These are phyloP conservation scores for Periconia macrospinosa DNA, from an alignment of 2,329 filamentous ascomycete genomes.

Conservation along the genomic window DNA sequence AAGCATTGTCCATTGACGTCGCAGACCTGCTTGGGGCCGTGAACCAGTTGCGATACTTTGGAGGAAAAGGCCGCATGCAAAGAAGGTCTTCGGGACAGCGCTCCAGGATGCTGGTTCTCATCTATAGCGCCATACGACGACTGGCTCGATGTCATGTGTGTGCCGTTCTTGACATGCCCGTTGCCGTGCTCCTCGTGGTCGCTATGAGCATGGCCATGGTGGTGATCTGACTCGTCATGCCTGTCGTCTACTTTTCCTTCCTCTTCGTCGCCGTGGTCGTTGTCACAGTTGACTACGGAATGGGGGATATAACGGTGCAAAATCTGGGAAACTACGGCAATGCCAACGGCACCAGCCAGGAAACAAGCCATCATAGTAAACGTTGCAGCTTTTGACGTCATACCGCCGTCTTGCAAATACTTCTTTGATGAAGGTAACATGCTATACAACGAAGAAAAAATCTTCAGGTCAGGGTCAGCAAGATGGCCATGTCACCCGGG, in stretches of 20 bases:
- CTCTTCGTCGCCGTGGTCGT: slow-evolving; percentile 65
- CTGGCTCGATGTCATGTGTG: slow-evolving; percentile 9
- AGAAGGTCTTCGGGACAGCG: slow-evolving; percentile 38
- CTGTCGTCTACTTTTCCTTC: slow-evolving; percentile 34
- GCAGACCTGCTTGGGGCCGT: slow-evolving; percentile 54
- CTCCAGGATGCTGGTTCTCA: slow-evolving; percentile 9
- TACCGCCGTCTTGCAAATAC: slow-evolving; percentile 72
- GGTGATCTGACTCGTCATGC: slow-evolving; percentile 12
- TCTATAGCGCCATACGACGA: slow-evolving; percentile 21
- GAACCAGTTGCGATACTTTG: slow-evolving; percentile 54
- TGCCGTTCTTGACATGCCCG: not conserved
- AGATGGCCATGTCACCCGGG: not conserved
- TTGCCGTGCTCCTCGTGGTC: not conserved
- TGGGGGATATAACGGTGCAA: slow-evolving; percentile 76
- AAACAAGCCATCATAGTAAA: slow-evolving; percentile 72
- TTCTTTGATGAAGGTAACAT: slow-evolving; percentile 86
- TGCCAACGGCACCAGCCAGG: slow-evolving; percentile 71
- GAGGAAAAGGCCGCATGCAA: slow-evolving; percentile 45
- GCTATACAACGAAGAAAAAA: slow-evolving; percentile 88
- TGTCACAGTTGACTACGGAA: slow-evolving; percentile 79
- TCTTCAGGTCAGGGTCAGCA: slow-evolving; percentile 52
- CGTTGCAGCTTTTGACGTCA: slow-evolving; percentile 67
- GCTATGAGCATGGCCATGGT: not conserved
- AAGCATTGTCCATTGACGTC: slow-evolving; percentile 63
- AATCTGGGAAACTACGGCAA: slow-evolving; percentile 71